These are phyloP conservation scores for Phlebiopsis flavidoalba DNA, from an alignment of 768 basidiomycete species.

Conservation along the genomic window DNA sequence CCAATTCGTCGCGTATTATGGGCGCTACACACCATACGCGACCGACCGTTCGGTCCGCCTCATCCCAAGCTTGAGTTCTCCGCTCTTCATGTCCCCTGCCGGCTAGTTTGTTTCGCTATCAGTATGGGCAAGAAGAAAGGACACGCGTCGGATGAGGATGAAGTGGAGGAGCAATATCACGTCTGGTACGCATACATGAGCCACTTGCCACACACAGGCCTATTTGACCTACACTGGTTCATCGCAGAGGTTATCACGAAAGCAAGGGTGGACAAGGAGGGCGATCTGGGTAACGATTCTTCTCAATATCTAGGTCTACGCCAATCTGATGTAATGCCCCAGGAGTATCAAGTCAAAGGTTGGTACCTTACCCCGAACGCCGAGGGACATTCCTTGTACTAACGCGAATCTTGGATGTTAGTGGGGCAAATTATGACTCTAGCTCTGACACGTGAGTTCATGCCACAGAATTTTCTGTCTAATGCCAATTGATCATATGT, in stretches of 20 bases:
- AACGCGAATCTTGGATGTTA: slow-evolving; percentile 23
- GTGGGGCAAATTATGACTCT: slow-evolving; percentile 65
- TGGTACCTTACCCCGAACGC: not conserved
- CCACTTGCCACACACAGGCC: not conserved
- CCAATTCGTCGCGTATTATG: not conserved
- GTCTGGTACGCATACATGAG: slow-evolving; percentile 18
- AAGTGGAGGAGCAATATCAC: slow-evolving; percentile 18
- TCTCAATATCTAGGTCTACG: not conserved
- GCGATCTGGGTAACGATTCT: slow-evolving; percentile 47
- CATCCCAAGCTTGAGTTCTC: not conserved
- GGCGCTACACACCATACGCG: not conserved
- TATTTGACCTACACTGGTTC: not conserved
- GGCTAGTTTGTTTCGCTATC: not conserved
- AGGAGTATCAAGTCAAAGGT: slow-evolving; percentile 76
- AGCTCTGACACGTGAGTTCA: slow-evolving; percentile 49
- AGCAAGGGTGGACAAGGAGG: slow-evolving; percentile 46
- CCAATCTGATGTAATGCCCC: not conserved
- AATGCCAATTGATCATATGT: not conserved
- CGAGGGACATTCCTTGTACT: not conserved
- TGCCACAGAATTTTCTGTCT: not conserved
- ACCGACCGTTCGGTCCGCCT: not conserved
- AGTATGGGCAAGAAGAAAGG: not conserved
- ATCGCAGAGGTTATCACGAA: slow-evolving; percentile 53
- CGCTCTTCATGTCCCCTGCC: not conserved
- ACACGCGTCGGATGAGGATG: not conserved